Evolutionary conservation across 2,329 filamentous ascomycete species (phyloP), one percentile per base, ranked within the genome.

Genomic region (Talaromyces verruculosus): DNA sequence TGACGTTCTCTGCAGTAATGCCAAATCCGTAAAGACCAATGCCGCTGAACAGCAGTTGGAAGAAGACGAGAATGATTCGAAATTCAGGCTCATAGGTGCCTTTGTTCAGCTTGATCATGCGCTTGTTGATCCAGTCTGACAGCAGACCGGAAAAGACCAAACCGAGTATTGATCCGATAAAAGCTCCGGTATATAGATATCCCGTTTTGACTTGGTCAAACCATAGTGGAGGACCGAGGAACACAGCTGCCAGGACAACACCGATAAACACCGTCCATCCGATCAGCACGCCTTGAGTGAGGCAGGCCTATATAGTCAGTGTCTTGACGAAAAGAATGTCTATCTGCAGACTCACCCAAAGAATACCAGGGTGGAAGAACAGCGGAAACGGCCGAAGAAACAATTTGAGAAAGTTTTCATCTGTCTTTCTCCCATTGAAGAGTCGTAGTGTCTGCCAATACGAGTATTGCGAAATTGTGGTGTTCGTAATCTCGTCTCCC

Each of bases 201-300:
- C 93, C 93, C 1, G 91, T 92, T 73, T 91, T 80, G 62, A 91
- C 87, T 78, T 95, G 89, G 71, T 87, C 83, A 85, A 93, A 97
- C 82, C 88, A 95, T 47, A 93, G 86, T 0, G 92, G 91, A 1
- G 90, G 89, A 1, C 89, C 89, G 57, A 96, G 84, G 80, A 95
- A 94, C 70, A 96, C 89, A 67, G 89, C 87, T n/a, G 89, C 90
- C 55, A 96, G 81, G 70, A 95, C 88, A 67, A 95, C 89, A 65
- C 91, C 91, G 69, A 96, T 94, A 74, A 97, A 92, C 17, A 97
- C 91, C 0, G 93, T 96, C 93, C 94, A 98, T 69, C 93, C 94
- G 73, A 97, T 97, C 74, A 97, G 87, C 4, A 91, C 87, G 17
- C 93, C 93, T 83, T 97, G 93, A 60, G 93, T 91, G 3, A 97